Percentiles rank a stretch among this genome's conserved stretches.
Evolutionary conservation across 169 alveolate genomes (phyloP).

Genomic region (Babesia microti): DNA sequence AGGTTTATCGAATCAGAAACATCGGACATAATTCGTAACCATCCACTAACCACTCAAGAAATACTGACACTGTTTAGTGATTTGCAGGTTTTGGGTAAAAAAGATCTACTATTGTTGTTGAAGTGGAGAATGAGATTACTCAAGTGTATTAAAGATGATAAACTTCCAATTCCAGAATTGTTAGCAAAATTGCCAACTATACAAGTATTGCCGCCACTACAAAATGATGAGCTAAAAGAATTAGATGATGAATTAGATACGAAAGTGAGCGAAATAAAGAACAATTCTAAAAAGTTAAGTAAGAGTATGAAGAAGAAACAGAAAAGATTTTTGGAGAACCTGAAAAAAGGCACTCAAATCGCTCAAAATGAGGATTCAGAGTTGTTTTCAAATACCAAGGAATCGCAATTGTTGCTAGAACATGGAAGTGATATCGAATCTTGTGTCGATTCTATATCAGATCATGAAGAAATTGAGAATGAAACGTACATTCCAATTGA

Average conservation of each 20-base stretch:
- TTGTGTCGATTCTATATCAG: too few species aligned
- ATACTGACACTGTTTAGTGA: slow-evolving; percentile 58
- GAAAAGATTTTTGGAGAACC: slow-evolving; percentile 23
- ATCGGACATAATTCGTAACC: slow-evolving; percentile 20
- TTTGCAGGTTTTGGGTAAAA: slow-evolving; percentile 73
- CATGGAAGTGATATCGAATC: too few species aligned
- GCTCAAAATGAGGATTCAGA: too few species aligned
- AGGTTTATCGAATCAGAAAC: slow-evolving; percentile 26
- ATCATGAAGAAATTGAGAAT: too few species aligned
- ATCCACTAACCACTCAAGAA: slow-evolving; percentile 65
- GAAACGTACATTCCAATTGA: too few species aligned
- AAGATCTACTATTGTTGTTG: slow-evolving; percentile 65
- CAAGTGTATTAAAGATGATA: slow-evolving; percentile 5
- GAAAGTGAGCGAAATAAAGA: slow-evolving; percentile 16
- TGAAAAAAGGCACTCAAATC: slow-evolving; percentile 24
- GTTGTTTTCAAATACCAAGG: too few species aligned
- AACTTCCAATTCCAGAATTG: background rate
- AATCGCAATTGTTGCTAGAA: too few species aligned
- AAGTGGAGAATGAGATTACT: slow-evolving; percentile 73
- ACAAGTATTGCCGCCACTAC: too few species aligned
- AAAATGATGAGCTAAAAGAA: too few species aligned
- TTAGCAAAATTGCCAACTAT: too few species aligned
- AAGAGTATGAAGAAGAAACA: slow-evolving; percentile 19
- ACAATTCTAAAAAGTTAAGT: slow-evolving; percentile 16
- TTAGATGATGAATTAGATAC: too few species aligned